These are phyloP conservation scores for Calonectria naviculata DNA, from an alignment of 2,329 filamentous ascomycete genomes.

Conservation along the genomic window DNA sequence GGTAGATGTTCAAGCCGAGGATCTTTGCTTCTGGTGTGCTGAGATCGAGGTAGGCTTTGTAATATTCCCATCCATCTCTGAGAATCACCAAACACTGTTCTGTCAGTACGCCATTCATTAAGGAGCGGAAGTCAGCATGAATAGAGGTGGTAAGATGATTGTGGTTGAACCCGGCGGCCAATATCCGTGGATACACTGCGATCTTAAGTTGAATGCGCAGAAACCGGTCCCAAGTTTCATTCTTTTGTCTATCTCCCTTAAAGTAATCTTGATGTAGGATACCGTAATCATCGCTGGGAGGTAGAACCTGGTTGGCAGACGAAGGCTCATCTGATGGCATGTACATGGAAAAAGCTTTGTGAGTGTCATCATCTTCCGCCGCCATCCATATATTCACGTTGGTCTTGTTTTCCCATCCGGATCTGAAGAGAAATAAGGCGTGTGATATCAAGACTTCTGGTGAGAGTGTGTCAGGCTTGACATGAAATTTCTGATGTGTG, in stretches of 20 bases:
- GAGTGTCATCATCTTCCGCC: not conserved
- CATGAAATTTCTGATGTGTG: not conserved
- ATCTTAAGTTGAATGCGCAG: not conserved
- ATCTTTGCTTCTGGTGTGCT: not conserved
- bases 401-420: not conserved
- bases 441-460: not conserved
- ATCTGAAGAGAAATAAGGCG: not conserved
- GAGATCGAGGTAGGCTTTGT: not conserved
- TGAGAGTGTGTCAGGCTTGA: not conserved
- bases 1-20: not conserved
- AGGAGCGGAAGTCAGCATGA: not conserved
- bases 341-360: not conserved
- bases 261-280: constrained; percentile 7
- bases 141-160: not conserved
- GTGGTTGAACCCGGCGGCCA: not conserved
- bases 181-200: not conserved
- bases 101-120: not conserved
- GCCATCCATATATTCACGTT: constrained; percentile 2
- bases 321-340: not conserved
- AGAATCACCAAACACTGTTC: not conserved
- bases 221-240: constrained; percentile 2
- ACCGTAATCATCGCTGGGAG: not conserved
- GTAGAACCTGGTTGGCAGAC: constrained; percentile 1
- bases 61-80: constrained; percentile 9
- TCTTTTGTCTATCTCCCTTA: not conserved